Conservation (phyloP, 2,329 filamentous ascomycete species). For the Phaeoacremonium minimum region DNA sequence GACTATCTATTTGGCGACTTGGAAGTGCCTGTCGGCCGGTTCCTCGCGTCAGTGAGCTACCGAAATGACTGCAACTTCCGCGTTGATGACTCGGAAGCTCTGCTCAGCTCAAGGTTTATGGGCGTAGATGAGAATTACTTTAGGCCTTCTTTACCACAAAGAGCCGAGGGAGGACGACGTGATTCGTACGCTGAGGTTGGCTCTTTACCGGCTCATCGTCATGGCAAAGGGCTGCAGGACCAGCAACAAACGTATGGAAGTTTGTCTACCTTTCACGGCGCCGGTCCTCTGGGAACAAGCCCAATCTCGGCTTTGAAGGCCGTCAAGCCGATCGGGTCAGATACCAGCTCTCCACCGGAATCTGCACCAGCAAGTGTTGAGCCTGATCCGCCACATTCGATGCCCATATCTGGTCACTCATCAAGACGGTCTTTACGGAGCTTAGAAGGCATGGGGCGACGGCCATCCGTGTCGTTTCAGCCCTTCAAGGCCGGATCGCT, state of each 20-base stretch:
- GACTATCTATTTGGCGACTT: slow-evolving; percentile 79
- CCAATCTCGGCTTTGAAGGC: slow-evolving; percentile 80
- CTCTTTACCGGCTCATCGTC: slow-evolving; percentile 67
- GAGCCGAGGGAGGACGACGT: slow-evolving; percentile 32
- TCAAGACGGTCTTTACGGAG: slow-evolving; percentile 32
- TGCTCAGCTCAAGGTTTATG: slow-evolving; percentile 91
- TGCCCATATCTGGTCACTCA: slow-evolving; percentile 41
- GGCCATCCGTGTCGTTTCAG: slow-evolving; percentile 85
- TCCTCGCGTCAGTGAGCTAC: slow-evolving; percentile 79
- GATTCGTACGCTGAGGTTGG: slow-evolving; percentile 53
- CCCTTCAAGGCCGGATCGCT: slow-evolving; percentile 95
- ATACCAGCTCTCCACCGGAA: slow-evolving; percentile 54
- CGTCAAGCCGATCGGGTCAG: slow-evolving; percentile 57
- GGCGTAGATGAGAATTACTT: slow-evolving; percentile 86
- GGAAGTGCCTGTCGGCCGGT: slow-evolving; percentile 79
- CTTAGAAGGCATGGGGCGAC: slow-evolving; percentile 54
- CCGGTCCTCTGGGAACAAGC: slow-evolving; percentile 72
- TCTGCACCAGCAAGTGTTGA: slow-evolving; percentile 44
- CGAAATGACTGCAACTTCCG: slow-evolving; percentile 87
- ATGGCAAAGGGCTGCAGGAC: slow-evolving; percentile 45
- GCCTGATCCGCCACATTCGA: slow-evolving; percentile 42
- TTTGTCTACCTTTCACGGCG: slow-evolving; percentile 84
- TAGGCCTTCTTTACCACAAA: slow-evolving; percentile 67
- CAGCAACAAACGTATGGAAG: slow-evolving; percentile 82
- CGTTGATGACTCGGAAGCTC: slow-evolving; percentile 84